These are phyloP conservation scores for Penicillium antarcticum DNA, from an alignment of 495 filamentous ascomycete genomes.

Conservation along the genomic window DNA sequence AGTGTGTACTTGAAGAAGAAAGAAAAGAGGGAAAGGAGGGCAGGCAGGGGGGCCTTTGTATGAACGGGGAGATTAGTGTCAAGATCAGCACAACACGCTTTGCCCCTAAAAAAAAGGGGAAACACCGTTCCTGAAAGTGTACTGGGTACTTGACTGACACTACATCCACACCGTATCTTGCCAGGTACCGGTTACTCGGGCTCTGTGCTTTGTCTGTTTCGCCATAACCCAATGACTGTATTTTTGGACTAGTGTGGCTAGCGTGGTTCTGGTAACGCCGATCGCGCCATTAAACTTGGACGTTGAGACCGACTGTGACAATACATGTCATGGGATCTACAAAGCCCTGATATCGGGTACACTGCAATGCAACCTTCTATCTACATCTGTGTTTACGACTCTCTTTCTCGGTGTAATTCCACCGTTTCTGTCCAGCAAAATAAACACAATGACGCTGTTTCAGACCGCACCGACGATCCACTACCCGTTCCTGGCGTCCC, in stretches of 20 bases:
- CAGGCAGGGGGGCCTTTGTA: conserved; percentile 40
- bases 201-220: conserved; percentile 1
- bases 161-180: conserved; percentile 3
- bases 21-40: conserved; percentile 26
- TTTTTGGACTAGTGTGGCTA: conserved; percentile 7
- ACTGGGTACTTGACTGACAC: conserved; percentile 1
- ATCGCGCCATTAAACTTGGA: not conserved
- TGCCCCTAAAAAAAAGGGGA: conserved; percentile 4
- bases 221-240: not conserved
- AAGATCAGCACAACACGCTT: conserved; percentile 27
- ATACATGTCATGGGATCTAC: no score
- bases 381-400: not conserved
- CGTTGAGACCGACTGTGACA: not conserved
- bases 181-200: not conserved
- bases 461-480: conserved; percentile 18
- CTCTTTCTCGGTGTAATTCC: not conserved
- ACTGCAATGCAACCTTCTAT: not conserved
- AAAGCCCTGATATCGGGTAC: no score
- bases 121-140: not conserved
- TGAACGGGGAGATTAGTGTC: conserved; percentile 42
- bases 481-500: conserved; percentile 23
- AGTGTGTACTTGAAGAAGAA: conserved; percentile 38
- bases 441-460: not conserved
- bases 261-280: conserved; percentile 1
- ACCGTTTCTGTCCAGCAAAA: no score